Conservation (phyloP, 345 rosid genomes). For the Anastatica hierochuntica region DNA sequence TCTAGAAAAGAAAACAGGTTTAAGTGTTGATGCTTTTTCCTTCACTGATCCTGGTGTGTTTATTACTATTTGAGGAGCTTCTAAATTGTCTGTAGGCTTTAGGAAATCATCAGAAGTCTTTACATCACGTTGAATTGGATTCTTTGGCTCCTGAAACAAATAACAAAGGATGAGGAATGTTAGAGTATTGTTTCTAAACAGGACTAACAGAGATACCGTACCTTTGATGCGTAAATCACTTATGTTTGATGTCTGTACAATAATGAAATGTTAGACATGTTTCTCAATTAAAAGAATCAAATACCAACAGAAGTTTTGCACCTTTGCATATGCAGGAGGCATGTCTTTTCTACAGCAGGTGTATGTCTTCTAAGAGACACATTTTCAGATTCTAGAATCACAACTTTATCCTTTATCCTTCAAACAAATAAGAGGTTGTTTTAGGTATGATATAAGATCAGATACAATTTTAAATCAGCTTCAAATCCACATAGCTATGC, state of each 20-base stretch:
- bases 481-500: conserved; percentile 4
- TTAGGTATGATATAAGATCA: background rate
- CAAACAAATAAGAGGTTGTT: conserved; percentile 25
- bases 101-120: too few relatives aligned
- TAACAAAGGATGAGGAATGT: conserved; percentile 4
- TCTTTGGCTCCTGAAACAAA: conserved; percentile 34
- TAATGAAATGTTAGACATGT: background rate
- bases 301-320: conserved; percentile 4
- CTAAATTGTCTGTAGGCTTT: too few relatives aligned
- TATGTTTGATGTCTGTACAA: conserved; percentile 25
- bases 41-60: too few relatives aligned
- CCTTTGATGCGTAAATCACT: conserved; percentile 33
- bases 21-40: too few relatives aligned
- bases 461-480: background rate
- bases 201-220: background rate
- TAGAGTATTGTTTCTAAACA: conserved; percentile 8
- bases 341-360: conserved; percentile 25
- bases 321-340: conserved; percentile 29
- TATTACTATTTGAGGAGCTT: too few relatives aligned
- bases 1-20: too few relatives aligned
- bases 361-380: conserved; percentile 31
- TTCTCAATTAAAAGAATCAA: background rate
- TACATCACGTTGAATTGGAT: too few relatives aligned
- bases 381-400: conserved; percentile 41
- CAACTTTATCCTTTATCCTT: conserved; percentile 36